Percentiles rank a stretch among this genome's conserved stretches.
phyloP scores from a whole-genome alignment of 371 early-diverging fungal genomes.

The Rhizopus microsporus region DNA sequence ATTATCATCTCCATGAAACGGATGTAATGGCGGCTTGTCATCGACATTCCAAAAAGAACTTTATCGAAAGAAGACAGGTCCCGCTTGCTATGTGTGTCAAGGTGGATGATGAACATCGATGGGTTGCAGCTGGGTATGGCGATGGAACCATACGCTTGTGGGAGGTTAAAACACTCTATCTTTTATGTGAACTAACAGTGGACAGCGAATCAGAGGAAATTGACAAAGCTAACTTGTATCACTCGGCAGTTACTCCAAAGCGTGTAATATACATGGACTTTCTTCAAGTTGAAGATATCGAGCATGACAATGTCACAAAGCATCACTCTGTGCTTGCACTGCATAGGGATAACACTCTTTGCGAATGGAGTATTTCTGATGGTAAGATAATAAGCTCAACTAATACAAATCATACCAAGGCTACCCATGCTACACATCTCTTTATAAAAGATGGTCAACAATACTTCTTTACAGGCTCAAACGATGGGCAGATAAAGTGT shows the following conservation, averaged over 20 bases:
- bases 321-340: constrained; percentile 19
- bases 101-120: constrained; percentile 29
- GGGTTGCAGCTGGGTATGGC: constrained; percentile 31
- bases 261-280: constrained; percentile 20
- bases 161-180: constrained; percentile 7
- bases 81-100: constrained; percentile 8
- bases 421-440: constrained; percentile 24
- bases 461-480: constrained; percentile 29
- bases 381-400: constrained; percentile 33
- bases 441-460: too few relatives aligned
- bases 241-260: too few relatives aligned
- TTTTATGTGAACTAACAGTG: too few relatives aligned
- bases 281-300: not conserved
- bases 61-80: not conserved
- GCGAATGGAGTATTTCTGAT: constrained; percentile 34
- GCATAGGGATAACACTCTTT: constrained; percentile 27
- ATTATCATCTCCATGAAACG: constrained; percentile 7
- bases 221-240: too few relatives aligned
- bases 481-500: constrained; percentile 32
- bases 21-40: not conserved
- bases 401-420: constrained; percentile 22
- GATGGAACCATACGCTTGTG: constrained; percentile 35
- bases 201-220: too few relatives aligned
- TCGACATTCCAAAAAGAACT: constrained; percentile 1
- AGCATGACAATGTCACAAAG: not conserved